A percentile compares a stretch with the other conserved stretches of the same genome.
phyloP scores from a whole-genome alignment of 1,284 basidiomycete genomes.

The Boletus holoroseus region DNA sequence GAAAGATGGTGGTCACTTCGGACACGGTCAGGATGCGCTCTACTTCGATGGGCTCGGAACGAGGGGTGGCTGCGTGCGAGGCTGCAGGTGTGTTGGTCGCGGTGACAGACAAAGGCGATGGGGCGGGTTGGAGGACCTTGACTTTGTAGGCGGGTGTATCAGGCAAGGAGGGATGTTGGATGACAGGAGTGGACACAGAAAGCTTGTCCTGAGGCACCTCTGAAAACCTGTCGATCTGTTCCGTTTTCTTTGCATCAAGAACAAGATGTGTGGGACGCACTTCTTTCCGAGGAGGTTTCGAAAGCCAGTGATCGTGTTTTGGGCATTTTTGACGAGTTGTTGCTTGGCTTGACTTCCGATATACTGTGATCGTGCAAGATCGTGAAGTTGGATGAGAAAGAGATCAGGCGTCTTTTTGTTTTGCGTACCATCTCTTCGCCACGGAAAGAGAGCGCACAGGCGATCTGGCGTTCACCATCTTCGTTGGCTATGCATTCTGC shows the following conservation, averaged over 20 bases:
- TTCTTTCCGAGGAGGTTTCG: constrained; percentile 91
- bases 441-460: constrained; percentile 88
- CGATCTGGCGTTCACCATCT: constrained; percentile 97
- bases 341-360: constrained; percentile 94
- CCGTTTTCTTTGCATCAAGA: not conserved
- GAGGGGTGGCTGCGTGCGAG: constrained; percentile 67
- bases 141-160: constrained; percentile 86
- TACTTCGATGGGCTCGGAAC: constrained; percentile 71
- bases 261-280: constrained; percentile 40
- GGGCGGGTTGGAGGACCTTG: constrained; percentile 71
- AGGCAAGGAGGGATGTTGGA: constrained; percentile 68
- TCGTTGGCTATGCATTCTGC: constrained; percentile 97
- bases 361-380: constrained; percentile 54
- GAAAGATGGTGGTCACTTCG: constrained; percentile 84
- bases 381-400: constrained; percentile 1
- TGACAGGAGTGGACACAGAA: constrained; percentile 57
- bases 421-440: constrained; percentile 79
- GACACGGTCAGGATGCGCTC: constrained; percentile 78
- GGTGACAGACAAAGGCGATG: constrained; percentile 51
- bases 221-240: constrained; percentile 51
- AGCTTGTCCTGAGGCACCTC: constrained; percentile 58
- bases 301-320: constrained; percentile 94
- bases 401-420: not conserved
- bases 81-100: constrained; percentile 59
- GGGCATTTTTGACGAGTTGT: constrained; percentile 92